A percentile compares a stretch with the other conserved stretches of the same genome.
Evolutionary conservation across 192 early-diverging fungal genomes (phyloP).

Genomic region (Entrophospora sp.): DNA sequence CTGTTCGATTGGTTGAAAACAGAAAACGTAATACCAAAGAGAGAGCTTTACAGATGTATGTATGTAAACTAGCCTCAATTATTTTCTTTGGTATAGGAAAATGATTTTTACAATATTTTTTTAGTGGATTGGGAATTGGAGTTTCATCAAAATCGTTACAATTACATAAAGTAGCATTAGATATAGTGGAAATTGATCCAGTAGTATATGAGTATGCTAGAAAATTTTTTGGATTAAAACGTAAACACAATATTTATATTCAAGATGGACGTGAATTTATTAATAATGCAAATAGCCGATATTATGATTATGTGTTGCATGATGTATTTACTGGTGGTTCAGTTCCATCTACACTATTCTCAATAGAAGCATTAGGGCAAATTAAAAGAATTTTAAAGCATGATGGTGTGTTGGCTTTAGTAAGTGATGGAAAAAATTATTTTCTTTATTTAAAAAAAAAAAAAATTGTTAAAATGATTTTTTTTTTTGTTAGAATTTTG

Average conservation of each 20-base stretch:
- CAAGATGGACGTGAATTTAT: slow-evolving; percentile 72
- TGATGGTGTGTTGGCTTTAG: slow-evolving; percentile 73
- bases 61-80: background rate
- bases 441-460: slow-evolving; percentile 7
- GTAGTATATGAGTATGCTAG: slow-evolving; percentile 59
- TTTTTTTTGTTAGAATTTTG: slow-evolving; percentile 62
- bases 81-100: background rate
- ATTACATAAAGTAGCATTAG: slow-evolving; percentile 48
- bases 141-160: slow-evolving; percentile 60
- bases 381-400: slow-evolving; percentile 59
- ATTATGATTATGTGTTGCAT: slow-evolving; percentile 82
- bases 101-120: background rate
- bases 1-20: background rate
- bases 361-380: slow-evolving; percentile 57
- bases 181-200: slow-evolving; percentile 82
- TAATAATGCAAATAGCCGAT: slow-evolving; percentile 35
- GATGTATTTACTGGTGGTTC: slow-evolving; percentile 93
- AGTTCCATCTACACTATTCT: slow-evolving; percentile 64
- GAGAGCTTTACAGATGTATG: slow-evolving; percentile 40
- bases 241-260: slow-evolving; percentile 45
- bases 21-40: slow-evolving; percentile 15
- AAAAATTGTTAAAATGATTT: slow-evolving; percentile 1
- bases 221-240: slow-evolving; percentile 55
- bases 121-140: slow-evolving; percentile 74
- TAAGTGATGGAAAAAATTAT: no score